Evolutionary conservation across 345 rosid species (phyloP).

Genomic region (Gossypium rotundifolium): DNA sequence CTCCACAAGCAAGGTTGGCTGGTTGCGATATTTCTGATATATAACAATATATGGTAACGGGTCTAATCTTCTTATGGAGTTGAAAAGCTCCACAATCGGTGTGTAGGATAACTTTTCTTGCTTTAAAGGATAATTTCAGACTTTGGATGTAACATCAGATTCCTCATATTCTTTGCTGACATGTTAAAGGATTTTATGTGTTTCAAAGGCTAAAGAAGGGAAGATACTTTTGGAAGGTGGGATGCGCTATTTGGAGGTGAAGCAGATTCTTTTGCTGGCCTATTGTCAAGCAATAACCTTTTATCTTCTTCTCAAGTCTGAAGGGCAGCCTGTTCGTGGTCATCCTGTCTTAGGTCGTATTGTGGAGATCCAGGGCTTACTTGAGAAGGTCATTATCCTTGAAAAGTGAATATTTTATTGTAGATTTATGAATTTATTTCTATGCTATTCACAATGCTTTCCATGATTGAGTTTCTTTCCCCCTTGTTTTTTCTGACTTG

Average conservation of each 20-base stretch:
- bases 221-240: slow-evolving; percentile 40
- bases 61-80: not conserved
- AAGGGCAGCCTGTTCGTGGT: slow-evolving; percentile 80
- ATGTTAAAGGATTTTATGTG: not conserved
- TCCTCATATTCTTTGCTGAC: not conserved
- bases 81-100: not conserved
- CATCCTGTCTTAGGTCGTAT: slow-evolving; percentile 92
- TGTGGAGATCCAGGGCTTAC: slow-evolving; percentile 64
- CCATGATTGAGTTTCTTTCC: not conserved
- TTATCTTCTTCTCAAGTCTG: slow-evolving; percentile 90
- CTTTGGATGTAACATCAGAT: not conserved
- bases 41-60: not conserved
- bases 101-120: not conserved
- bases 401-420: not conserved
- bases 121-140: not conserved
- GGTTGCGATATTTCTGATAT: not conserved
- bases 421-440: not conserved
- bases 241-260: slow-evolving; percentile 63
- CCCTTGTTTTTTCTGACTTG: not conserved
- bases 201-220: slow-evolving; percentile 48
- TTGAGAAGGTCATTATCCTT: slow-evolving; percentile 57
- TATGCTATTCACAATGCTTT: not conserved
- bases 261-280: slow-evolving; percentile 67
- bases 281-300: slow-evolving; percentile 88
- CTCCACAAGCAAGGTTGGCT: not conserved